Conservation (phyloP, 441 rosid genomes). For the Melastoma candidum region DNA sequence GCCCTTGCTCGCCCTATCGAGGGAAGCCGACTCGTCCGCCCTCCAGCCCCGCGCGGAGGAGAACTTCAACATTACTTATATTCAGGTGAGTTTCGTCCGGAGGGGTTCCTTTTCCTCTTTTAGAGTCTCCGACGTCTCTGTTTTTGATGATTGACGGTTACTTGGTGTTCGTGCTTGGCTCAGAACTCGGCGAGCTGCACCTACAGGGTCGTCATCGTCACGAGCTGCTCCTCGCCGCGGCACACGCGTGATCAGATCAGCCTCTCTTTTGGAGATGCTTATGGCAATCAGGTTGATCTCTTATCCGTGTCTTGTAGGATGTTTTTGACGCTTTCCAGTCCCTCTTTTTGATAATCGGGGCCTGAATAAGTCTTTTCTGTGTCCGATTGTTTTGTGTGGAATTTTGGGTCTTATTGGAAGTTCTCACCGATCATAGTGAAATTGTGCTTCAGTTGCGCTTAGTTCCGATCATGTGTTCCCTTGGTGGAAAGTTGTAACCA, state of each 20-base stretch:
- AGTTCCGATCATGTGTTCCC: no score
- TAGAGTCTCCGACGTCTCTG: neutral
- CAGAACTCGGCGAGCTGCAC: slow-evolving; percentile 45
- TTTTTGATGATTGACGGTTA: neutral
- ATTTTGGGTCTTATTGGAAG: no score
- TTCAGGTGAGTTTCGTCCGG: slow-evolving; percentile 32
- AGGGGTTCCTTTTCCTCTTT: no score
- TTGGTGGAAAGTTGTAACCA: no score
- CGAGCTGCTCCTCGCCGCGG: slow-evolving; percentile 48
- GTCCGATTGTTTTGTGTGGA: no score
- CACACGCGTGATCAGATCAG: slow-evolving; percentile 60
- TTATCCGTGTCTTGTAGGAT: neutral
- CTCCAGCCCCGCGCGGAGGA: slow-evolving; percentile 35
- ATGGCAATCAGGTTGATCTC: slow-evolving; percentile 47
- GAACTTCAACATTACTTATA: slow-evolving; percentile 47
- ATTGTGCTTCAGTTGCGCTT: no score
- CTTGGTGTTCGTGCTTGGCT: neutral
- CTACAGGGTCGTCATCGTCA: slow-evolving; percentile 37
- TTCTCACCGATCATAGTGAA: no score
- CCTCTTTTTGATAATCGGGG: neutral
- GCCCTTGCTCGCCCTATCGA: no score
- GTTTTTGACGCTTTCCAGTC: neutral
- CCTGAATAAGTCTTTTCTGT: no score
- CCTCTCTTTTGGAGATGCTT: slow-evolving; percentile 56
- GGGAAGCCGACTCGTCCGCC: slow-evolving; percentile 20